Conservation (phyloP, 192 early-diverging fungal species). For the Borealophlyctis nickersoniae region DNA sequence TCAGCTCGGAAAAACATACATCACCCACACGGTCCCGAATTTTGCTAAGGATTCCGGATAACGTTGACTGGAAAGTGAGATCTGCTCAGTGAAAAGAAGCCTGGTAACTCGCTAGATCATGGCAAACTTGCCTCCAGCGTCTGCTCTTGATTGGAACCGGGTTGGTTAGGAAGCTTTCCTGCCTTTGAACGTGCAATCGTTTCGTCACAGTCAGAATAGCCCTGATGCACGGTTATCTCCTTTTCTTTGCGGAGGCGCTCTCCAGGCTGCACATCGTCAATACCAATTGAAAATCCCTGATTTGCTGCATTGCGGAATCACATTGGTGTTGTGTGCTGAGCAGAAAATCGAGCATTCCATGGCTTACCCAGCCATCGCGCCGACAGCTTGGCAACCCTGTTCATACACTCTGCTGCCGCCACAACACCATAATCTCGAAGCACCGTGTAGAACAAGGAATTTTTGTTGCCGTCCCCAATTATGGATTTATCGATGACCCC, state of each 20-base stretch:
- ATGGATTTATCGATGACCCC: constrained; percentile 91
- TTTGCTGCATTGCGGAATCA: constrained; percentile 51
- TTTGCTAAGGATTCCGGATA: constrained; percentile 83
- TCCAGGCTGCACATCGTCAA: constrained; percentile 94
- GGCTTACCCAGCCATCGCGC: constrained; percentile 80
- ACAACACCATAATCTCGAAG: constrained; percentile 86
- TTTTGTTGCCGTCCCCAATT: constrained; percentile 96
- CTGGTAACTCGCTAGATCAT: too few relatives aligned
- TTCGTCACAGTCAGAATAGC: constrained; percentile 82
- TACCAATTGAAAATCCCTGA: constrained; percentile 96
- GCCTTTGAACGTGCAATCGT: constrained; percentile 65
- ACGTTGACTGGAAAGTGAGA: too few relatives aligned
- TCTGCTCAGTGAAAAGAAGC: too few relatives aligned
- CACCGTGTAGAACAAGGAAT: constrained; percentile 89
- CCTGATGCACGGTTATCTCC: constrained; percentile 71
- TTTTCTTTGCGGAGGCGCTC: constrained; percentile 73
- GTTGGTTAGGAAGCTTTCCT: constrained; percentile 75
- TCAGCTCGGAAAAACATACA: constrained; percentile 89
- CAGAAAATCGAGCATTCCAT: not conserved
- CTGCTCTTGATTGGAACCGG: constrained; percentile 83
- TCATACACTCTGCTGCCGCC: constrained; percentile 90
- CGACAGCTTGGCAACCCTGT: constrained; percentile 85
- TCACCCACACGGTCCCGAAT: constrained; percentile 91
- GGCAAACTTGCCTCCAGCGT: constrained; percentile 70
- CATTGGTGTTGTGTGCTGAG: not conserved